Evolutionary conservation across 2,329 filamentous ascomycete genomes (phyloP), one percentile per base, ranked within the genome.

Genomic region (Fusarium coffeatum): DNA sequence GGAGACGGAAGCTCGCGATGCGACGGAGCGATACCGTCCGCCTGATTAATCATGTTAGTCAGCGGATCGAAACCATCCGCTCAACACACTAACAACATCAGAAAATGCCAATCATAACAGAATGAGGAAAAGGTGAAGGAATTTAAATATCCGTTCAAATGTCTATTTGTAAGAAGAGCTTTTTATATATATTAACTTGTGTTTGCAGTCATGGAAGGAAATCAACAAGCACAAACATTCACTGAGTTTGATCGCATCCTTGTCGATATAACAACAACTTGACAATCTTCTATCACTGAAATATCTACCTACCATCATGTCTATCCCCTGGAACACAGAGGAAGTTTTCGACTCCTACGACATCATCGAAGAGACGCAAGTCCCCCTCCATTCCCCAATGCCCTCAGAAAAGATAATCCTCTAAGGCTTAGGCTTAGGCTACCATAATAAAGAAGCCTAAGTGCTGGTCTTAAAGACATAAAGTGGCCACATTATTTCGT

Each of bases 291-390:
- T n/a, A n/a, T n/a, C n/a, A n/a, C n/a, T n/a, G 6, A 8, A 25
- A 18, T 5, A 16, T n/a, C 27, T 2, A 10, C 12, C 9, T 6
- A 4, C 11, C 43, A 57, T 8, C n/a, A 73, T 73, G 71, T 37
- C 37, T 9, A 51, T 49, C 12, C 69, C 62, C 0, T 74, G 69
- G 69, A 64, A 66, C 20, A 51, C 64, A 6, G 69, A 72, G 2
- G 65, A 69, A 18, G 46, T 72, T 10, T 74, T 73, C 42, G 63
- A 71, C n/a, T 59, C 71, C 0, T 74, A 68, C 40, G 16, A 32
- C 7, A 46, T 73, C 3, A 60, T 69, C 2, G 72, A 73, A 63
- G 56, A 65, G 28, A 72, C 56, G 71, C 68, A 8, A 62, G 68
- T 50, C 30, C 7, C 7, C 5, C 3, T 15, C 2, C 27, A 3